Conservation (phyloP, 2,329 filamentous ascomycete species). For the Chaetomium sp. region DNA sequence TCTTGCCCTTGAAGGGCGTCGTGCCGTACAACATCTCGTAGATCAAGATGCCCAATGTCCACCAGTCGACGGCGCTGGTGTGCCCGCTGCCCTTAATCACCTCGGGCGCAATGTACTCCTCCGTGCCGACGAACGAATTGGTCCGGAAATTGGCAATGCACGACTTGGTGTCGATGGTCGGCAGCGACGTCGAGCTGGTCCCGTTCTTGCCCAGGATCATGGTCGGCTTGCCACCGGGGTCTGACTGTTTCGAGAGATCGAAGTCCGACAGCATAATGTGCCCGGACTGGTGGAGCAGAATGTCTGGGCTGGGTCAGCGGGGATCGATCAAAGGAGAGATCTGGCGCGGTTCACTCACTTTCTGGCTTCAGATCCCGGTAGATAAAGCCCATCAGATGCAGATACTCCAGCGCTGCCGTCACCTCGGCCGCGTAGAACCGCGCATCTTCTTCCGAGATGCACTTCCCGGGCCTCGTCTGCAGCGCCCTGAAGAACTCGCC, state of each 20-base stretch:
- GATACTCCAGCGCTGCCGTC: slow-evolving; percentile 89
- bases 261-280: slow-evolving; percentile 99
- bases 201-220: slow-evolving; percentile 95
- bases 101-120: slow-evolving; percentile 98
- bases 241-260: slow-evolving; percentile 95
- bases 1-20: slow-evolving; percentile 99
- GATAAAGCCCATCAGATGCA: slow-evolving; percentile 99
- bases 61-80: slow-evolving; percentile 98
- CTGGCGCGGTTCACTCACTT: slow-evolving; percentile 54
- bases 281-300: slow-evolving; percentile 95
- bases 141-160: slow-evolving; percentile 98
- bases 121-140: slow-evolving; percentile 96
- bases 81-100: slow-evolving; percentile 98
- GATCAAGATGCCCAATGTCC: slow-evolving; percentile 93
- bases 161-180: slow-evolving; percentile 97
- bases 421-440: slow-evolving; percentile 97
- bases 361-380: slow-evolving; percentile 97
- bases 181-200: slow-evolving; percentile 76
- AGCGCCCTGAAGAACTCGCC: slow-evolving; percentile 97
- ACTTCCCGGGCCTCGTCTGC: slow-evolving; percentile 94
- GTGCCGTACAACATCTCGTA: slow-evolving; percentile 99
- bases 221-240: slow-evolving; percentile 87
- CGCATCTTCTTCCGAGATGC: slow-evolving; percentile 92
- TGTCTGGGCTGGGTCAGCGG: slow-evolving; percentile 57
- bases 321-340: neutral